Evolutionary conservation across 208 protist species (phyloP).

Genomic region (Balamuthia mandrillaris): DNA sequence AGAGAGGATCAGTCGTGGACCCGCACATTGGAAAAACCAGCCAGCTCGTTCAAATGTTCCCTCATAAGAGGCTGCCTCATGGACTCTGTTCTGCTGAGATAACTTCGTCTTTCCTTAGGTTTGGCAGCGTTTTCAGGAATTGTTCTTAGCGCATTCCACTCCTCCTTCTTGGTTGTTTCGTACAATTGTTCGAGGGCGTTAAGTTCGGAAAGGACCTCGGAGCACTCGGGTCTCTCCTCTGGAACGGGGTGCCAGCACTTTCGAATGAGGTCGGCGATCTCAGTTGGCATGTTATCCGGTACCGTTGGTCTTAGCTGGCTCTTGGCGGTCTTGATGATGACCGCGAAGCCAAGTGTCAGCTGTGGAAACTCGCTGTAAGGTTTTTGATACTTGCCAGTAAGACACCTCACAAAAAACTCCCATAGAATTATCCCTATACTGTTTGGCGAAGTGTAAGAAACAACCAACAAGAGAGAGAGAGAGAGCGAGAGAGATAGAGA

Average conservation of each 20-base stretch:
- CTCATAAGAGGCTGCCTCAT: not conserved
- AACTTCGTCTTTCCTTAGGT: not conserved
- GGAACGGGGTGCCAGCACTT: not conserved
- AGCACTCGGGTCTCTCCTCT: not conserved
- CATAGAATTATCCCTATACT: conserved; percentile 14
- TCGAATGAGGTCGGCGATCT: not conserved
- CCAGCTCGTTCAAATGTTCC: not conserved
- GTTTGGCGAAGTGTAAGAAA: not conserved
- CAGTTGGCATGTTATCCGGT: not conserved
- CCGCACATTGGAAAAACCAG: not conserved
- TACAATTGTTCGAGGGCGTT: not conserved
- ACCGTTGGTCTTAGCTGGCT: not conserved
- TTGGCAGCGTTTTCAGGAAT: not conserved
- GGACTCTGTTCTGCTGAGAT: not conserved
- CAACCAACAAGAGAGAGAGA: too few species aligned
- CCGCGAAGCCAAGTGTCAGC: not conserved
- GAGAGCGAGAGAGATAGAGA: too few species aligned
- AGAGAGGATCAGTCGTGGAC: too few species aligned
- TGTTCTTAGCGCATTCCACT: not conserved
- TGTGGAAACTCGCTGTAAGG: conserved; percentile 11
- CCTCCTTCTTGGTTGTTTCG: not conserved
- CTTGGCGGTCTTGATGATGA: conserved; percentile 23
- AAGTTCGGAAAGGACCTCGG: not conserved
- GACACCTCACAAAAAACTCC: not conserved
- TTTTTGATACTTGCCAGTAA: not conserved